Base-by-base conservation (phyloP, 306 rosid genomes). In the Trifolium subterraneum region DNA sequence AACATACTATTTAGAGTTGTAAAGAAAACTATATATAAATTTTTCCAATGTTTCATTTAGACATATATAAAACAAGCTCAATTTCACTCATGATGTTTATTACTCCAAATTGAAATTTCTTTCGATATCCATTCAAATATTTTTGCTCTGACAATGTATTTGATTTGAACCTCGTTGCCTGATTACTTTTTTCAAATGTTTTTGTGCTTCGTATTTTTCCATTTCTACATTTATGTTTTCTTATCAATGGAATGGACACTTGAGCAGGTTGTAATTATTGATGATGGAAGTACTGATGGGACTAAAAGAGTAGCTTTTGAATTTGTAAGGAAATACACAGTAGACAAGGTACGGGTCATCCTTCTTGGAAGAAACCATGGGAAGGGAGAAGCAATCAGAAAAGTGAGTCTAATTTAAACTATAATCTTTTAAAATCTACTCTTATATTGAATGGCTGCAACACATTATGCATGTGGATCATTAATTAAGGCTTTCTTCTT, bases 371-470 rank as follows among this genome's bases (percentile, higher is more conserved):
- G 82, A 81, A 93, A 93, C 83, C 92, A 88, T 73, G 98, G 98
- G 51, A 93, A 91, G 83, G 98, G 98, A 76, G 98, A 93, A 83
- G 98, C 98, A 78, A 91, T 93, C 68, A 84, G 98, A 89, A 93
- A 93, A 93, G 98, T 93, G 96, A 91, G 98, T 89, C 74, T 38
- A 79, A 69, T 72, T 77, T 64, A 50, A 86, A 66, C 78, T 74
- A 25, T 22, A 72, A 51, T 74, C 44, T 74, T 66, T 38, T 64
- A 10, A 36, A 64, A 38, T 64, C 9, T 18, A 64, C 48, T 18
- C 33, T 31, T 60, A 8, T 15, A 29, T 29, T 15, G 66, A 60
- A 31, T 60, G 19, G 20, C 16, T 64, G 47, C 0, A 25, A 76
- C 64, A 51, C 25, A 44, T 56, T 51, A 41, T 81, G 50, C 45